phyloP scores from a whole-genome alignment of 257 asterid genomes.

The Fraxinus americana region DNA sequence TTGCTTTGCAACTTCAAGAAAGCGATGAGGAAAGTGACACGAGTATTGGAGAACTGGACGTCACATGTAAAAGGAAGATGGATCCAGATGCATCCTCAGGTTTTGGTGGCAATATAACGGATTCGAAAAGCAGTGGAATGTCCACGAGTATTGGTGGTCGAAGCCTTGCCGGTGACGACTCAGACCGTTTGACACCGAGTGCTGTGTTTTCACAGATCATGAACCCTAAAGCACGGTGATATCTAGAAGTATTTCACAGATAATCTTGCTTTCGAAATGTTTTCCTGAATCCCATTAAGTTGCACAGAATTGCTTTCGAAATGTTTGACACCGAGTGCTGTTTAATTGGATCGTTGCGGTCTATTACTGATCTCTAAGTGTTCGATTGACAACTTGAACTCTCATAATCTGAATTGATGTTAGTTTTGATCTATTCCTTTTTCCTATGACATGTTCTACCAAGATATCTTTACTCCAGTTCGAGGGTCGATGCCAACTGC shows the following conservation, averaged over 20 bases:
- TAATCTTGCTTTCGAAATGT: not conserved
- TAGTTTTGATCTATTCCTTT: not conserved
- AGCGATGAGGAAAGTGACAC: not conserved
- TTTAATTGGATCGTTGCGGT: not conserved
- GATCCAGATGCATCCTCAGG: conserved; percentile 55
- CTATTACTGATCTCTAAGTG: not conserved
- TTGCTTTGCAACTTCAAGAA: conserved; percentile 42
- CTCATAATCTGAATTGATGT: not conserved
- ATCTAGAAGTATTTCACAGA: too few species aligned
- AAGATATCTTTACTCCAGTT: not conserved
- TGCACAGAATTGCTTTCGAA: not conserved
- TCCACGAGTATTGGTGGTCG: conserved; percentile 93
- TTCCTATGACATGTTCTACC: too few species aligned
- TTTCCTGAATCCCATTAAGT: not conserved
- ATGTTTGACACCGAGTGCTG: not conserved
- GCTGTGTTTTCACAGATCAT: conserved; percentile 95
- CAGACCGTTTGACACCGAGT: conserved; percentile 89
- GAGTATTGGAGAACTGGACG: conserved; percentile 23
- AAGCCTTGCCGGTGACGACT: conserved; percentile 85
- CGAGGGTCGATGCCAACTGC: not conserved
- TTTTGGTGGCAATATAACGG: conserved; percentile 61
- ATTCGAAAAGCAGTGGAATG: conserved; percentile 75
- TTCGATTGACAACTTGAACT: not conserved
- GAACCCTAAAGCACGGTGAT: conserved; percentile 85
- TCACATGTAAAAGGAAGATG: conserved; percentile 56